Conservation (phyloP, 306 rosid species). For the Hylodesmum podocarpum region DNA sequence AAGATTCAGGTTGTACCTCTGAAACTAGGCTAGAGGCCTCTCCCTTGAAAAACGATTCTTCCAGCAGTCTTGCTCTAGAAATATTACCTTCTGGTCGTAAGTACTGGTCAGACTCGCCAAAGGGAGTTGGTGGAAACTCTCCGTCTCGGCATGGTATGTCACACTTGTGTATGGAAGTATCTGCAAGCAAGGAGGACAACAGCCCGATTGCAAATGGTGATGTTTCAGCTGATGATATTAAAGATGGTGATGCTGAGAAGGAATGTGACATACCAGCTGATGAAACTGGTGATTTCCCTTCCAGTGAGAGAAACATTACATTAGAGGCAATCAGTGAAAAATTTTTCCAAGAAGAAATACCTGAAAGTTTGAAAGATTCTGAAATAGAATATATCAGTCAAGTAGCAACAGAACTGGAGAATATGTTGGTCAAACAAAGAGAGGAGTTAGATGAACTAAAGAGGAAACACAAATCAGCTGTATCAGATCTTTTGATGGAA, state of each 20-base stretch:
- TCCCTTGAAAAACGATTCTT: slow-evolving; percentile 37
- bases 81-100: slow-evolving; percentile 86
- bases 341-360: slow-evolving; percentile 25
- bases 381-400: slow-evolving; percentile 38
- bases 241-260: slow-evolving; percentile 27
- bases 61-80: slow-evolving; percentile 63
- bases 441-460: slow-evolving; percentile 65
- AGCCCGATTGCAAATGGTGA: slow-evolving; percentile 26
- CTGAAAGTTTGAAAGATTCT: slow-evolving; percentile 6
- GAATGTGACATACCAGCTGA: no score
- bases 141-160: slow-evolving; percentile 50
- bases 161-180: slow-evolving; percentile 36
- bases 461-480: slow-evolving; percentile 62
- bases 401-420: slow-evolving; percentile 48
- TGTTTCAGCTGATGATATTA: slow-evolving; percentile 21
- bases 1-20: slow-evolving; percentile 36
- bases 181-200: slow-evolving; percentile 21
- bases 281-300: slow-evolving; percentile 24
- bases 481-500: slow-evolving; percentile 52
- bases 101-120: slow-evolving; percentile 93
- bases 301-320: slow-evolving; percentile 22
- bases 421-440: slow-evolving; percentile 49
- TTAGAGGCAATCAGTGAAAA: slow-evolving; percentile 28
- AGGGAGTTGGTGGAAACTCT: slow-evolving; percentile 54
- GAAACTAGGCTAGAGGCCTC: slow-evolving; percentile 48